phyloP scores from a whole-genome alignment of 148 eudicot species.

The Pouteria glomerata region DNA sequence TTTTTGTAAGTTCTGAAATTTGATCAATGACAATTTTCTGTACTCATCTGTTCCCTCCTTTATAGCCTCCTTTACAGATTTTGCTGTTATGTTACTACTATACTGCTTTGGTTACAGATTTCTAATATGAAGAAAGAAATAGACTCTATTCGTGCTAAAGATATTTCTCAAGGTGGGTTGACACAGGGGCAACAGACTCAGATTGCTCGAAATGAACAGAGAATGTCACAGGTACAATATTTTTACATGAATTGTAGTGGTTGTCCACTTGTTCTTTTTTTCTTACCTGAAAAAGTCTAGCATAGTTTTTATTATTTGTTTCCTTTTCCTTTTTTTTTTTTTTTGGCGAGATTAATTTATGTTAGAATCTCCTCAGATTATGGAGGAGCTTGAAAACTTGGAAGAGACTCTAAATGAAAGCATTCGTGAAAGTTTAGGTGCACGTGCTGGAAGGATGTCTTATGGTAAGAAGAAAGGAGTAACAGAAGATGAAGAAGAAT shows the following conservation, averaged over 20 bases:
- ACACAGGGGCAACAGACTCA: conserved; percentile 99
- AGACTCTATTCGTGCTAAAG: conserved; percentile 92
- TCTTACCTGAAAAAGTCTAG: not conserved
- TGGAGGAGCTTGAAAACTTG: conserved; percentile 96
- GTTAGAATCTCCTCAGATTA: conserved; percentile 29
- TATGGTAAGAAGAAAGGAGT: conserved; percentile 48
- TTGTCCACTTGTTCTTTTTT: not conserved
- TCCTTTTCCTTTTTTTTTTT: conserved; percentile 7
- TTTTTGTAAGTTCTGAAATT: not conserved
- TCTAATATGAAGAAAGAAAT: conserved; percentile 99
- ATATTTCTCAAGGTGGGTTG: conserved; percentile 97
- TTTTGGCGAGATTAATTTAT: not conserved
- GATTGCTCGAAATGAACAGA: conserved; percentile 97
- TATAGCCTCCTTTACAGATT: not conserved
- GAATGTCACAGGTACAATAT: conserved; percentile 70
- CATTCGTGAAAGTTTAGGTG: conserved; percentile 87
- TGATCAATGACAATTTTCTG: not conserved
- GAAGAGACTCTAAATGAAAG: conserved; percentile 99
- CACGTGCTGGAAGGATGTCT: conserved; percentile 50
- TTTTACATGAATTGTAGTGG: not conserved
- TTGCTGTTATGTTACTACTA: not conserved
- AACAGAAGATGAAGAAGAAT: conserved; percentile 73
- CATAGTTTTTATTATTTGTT: not conserved
- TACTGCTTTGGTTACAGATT: conserved; percentile 40
- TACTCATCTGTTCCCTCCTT: not conserved